Evolutionary conservation across 1,284 basidiomycete species (phyloP).

Genomic region (Melampsora larici-populina): DNA sequence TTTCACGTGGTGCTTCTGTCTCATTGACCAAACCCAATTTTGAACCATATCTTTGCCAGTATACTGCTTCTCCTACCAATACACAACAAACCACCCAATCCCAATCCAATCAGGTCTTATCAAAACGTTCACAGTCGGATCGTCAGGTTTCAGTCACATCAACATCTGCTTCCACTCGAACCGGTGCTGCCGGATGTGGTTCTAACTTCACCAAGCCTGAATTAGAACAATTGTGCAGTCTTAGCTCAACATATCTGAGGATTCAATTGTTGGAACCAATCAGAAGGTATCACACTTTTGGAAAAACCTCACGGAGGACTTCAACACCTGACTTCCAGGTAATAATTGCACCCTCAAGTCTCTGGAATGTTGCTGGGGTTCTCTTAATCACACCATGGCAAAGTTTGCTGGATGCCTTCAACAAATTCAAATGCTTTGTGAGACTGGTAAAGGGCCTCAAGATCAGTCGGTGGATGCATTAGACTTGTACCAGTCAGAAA

Average conservation of each 20-base stretch:
- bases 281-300: not conserved
- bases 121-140: too few species aligned
- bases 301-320: not conserved
- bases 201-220: slow-evolving; percentile 5
- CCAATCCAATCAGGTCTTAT: too few species aligned
- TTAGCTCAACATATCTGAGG: slow-evolving; percentile 17
- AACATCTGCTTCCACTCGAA: too few species aligned
- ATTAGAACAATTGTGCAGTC: slow-evolving; percentile 6
- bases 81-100: too few species aligned
- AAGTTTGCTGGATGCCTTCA: slow-evolving; percentile 2
- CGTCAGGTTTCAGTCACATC: too few species aligned
- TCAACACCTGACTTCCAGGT: too few species aligned
- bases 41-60: too few species aligned
- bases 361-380: not conserved
- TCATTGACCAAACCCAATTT: too few species aligned
- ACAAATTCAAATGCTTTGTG: not conserved
- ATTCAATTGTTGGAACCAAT: not conserved
- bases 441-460: not conserved
- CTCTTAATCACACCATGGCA: slow-evolving; percentile 1
- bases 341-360: too few species aligned
- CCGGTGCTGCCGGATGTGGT: not conserved
- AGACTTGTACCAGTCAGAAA: not conserved
- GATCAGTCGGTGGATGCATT: not conserved
- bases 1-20: too few species aligned
- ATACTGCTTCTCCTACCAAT: too few species aligned